Conservation (phyloP, 116 monocot genomes). For the Zostera marina region DNA sequence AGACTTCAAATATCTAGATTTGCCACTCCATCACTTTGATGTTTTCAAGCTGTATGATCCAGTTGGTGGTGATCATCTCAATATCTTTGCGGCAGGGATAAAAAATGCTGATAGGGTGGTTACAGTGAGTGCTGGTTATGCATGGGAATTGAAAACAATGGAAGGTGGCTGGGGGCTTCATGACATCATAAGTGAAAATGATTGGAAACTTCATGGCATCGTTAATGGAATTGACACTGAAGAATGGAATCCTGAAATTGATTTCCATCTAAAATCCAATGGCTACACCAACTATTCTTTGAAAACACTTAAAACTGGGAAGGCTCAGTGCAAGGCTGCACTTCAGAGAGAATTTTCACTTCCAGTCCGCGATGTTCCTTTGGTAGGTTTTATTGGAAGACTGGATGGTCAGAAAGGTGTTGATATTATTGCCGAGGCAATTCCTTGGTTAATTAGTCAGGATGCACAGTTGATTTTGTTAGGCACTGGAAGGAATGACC, state of each 20-base stretch:
- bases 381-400: constrained; percentile 73
- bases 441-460: constrained; percentile 61
- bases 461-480: constrained; percentile 78
- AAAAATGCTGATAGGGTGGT: constrained; percentile 62
- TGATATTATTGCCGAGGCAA: constrained; percentile 73
- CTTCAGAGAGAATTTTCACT: constrained; percentile 64
- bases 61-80: constrained; percentile 71
- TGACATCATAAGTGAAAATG: constrained; percentile 43
- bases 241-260: constrained; percentile 70
- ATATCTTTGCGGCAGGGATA: constrained; percentile 72
- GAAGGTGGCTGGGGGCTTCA: constrained; percentile 94
- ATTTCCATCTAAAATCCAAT: constrained; percentile 48
- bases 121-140: constrained; percentile 73
- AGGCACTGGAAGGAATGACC: constrained; percentile 63
- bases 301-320: constrained; percentile 49
- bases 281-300: constrained; percentile 73
- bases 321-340: constrained; percentile 68
- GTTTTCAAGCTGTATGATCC: constrained; percentile 59
- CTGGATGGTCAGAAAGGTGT: constrained; percentile 79
- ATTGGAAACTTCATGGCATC: constrained; percentile 77
- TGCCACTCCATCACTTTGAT: constrained; percentile 50
- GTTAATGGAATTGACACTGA: constrained; percentile 72
- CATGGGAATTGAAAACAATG: constrained; percentile 75
- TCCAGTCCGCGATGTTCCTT: constrained; percentile 31
- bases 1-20: constrained; percentile 27